A percentile compares a stretch with the other conserved stretches of the same genome.
Evolutionary conservation across 371 early-diverging fungal species (phyloP).

Genomic region (Mortierella sp.): DNA sequence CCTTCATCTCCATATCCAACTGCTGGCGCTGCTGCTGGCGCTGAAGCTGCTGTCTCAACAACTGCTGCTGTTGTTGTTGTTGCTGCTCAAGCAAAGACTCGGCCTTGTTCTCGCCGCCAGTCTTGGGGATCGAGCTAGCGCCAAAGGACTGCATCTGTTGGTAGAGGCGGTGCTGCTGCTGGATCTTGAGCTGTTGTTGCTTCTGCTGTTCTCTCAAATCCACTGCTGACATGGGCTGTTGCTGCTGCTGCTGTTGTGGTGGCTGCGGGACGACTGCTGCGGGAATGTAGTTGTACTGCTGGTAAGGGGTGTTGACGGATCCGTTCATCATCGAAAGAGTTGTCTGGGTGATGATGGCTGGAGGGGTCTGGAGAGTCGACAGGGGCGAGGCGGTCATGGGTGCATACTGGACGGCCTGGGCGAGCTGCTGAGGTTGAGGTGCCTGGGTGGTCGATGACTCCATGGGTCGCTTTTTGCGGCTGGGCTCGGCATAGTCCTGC

Average conservation of each 20-base stretch:
- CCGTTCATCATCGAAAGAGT: slow-evolving; percentile 43
- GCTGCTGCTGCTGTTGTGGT: slow-evolving; percentile 28
- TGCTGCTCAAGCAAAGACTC: slow-evolving; percentile 32
- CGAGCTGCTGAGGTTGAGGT: slow-evolving; percentile 1
- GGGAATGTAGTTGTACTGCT: slow-evolving; percentile 18
- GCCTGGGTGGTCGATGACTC: slow-evolving; percentile 7
- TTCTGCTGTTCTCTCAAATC: slow-evolving; percentile 29
- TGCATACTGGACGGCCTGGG: slow-evolving; percentile 21
- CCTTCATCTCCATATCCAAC: slow-evolving; percentile 44
- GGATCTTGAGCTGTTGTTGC: slow-evolving; percentile 28
- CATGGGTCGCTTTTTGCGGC: slow-evolving; percentile 46
- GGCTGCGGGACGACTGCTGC: slow-evolving; percentile 18
- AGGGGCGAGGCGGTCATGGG: slow-evolving; percentile 17
- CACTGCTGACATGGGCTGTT: slow-evolving; percentile 5
- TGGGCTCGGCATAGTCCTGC: slow-evolving; percentile 16
- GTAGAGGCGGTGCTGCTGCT: slow-evolving; percentile 44
- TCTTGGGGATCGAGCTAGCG: slow-evolving; percentile 24
- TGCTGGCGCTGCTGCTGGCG: slow-evolving; percentile 56
- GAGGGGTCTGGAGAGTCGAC: slow-evolving; percentile 7
- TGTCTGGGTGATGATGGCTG: slow-evolving; percentile 24
- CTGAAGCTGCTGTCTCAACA: slow-evolving; percentile 52
- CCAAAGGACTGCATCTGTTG: slow-evolving; percentile 53
- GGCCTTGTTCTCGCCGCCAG: slow-evolving; percentile 20
- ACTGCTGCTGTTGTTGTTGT: slow-evolving; percentile 47
- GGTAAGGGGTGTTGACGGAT: slow-evolving; percentile 9